These are phyloP conservation scores for Suhomyces bribrorum DNA, from an alignment of 1,139 yeast genomes.

Conservation along the genomic window DNA sequence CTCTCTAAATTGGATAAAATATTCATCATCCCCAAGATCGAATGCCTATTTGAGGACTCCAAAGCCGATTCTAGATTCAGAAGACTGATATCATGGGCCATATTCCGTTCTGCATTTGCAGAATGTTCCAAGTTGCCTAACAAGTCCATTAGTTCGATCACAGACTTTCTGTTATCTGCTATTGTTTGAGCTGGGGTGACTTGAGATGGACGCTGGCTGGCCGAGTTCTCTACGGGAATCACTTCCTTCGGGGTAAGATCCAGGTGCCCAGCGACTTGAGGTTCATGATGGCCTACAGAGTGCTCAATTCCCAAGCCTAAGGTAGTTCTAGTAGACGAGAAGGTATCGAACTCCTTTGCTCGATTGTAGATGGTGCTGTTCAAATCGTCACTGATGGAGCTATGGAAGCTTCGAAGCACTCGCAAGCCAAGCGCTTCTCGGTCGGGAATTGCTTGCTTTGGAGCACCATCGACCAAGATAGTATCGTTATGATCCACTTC, in stretches of 20 bases:
- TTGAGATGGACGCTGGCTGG: not conserved
- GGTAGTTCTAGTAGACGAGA: not conserved
- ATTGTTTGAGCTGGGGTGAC: not conserved
- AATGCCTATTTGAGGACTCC: conserved; percentile 9
- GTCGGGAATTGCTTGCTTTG: not conserved
- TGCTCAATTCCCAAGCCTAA: conserved; percentile 1
- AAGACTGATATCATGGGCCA: conserved; percentile 1
- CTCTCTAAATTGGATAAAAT: conserved; percentile 20
- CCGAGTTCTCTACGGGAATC: too few relatives aligned
- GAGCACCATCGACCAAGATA: not conserved
- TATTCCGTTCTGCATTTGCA: conserved; percentile 1
- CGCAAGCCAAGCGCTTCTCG: conserved; percentile 6
- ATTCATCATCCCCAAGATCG: conserved; percentile 23
- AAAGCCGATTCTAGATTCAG: not conserved
- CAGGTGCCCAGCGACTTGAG: too few relatives aligned
- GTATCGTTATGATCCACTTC: not conserved
- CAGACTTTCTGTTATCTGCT: conserved; percentile 14
- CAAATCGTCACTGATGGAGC: conserved; percentile 34
- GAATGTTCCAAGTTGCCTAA: conserved; percentile 18
- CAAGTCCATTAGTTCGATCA: conserved; percentile 22
- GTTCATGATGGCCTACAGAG: too few relatives aligned
- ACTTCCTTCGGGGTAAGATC: too few relatives aligned
- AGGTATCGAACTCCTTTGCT: conserved; percentile 19
- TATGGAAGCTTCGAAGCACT: conserved; percentile 30
- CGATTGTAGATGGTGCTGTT: conserved; percentile 20